Evolutionary conservation across 768 basidiomycete species (phyloP).

Genomic region (Dendrothele bispora): DNA sequence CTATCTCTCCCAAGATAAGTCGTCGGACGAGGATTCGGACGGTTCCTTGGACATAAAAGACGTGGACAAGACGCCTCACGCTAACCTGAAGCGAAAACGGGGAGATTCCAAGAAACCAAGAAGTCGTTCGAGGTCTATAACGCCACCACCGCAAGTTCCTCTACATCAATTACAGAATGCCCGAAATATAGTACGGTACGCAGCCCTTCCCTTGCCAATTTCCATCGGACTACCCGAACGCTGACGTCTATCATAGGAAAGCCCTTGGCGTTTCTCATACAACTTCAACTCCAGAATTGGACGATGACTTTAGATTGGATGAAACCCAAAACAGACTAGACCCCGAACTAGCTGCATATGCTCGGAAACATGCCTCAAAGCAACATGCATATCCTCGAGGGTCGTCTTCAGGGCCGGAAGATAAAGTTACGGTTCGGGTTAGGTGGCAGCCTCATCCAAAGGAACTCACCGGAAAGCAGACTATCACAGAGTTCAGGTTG

Average conservation of each 20-base stretch:
- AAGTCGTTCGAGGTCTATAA: constrained; percentile 71
- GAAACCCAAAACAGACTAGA: constrained; percentile 52
- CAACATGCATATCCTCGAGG: not conserved
- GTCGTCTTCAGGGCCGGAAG: constrained; percentile 29
- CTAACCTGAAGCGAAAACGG: constrained; percentile 32
- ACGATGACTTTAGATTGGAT: constrained; percentile 37
- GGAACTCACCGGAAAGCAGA: constrained; percentile 36
- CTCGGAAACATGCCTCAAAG: constrained; percentile 21
- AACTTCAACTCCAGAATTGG: constrained; percentile 47
- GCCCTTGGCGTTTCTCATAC: constrained; percentile 42
- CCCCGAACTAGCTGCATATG: constrained; percentile 64
- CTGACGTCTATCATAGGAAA: constrained; percentile 36
- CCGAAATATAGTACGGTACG: constrained; percentile 61
- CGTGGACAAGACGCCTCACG: constrained; percentile 31
- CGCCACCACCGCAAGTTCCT: constrained; percentile 69
- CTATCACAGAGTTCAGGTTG: constrained; percentile 54
- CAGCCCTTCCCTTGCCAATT: not conserved
- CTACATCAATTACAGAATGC: constrained; percentile 54
- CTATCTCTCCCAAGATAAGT: constrained; percentile 37
- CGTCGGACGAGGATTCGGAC: constrained; percentile 27
- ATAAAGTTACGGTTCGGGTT: constrained; percentile 50
- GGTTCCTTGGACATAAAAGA: constrained; percentile 48
- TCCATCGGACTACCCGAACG: not conserved
- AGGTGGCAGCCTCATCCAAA: constrained; percentile 69
- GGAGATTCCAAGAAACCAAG: constrained; percentile 44